Base-by-base conservation (phyloP, 345 rosid species). In the Gossypium arboreum region DNA sequence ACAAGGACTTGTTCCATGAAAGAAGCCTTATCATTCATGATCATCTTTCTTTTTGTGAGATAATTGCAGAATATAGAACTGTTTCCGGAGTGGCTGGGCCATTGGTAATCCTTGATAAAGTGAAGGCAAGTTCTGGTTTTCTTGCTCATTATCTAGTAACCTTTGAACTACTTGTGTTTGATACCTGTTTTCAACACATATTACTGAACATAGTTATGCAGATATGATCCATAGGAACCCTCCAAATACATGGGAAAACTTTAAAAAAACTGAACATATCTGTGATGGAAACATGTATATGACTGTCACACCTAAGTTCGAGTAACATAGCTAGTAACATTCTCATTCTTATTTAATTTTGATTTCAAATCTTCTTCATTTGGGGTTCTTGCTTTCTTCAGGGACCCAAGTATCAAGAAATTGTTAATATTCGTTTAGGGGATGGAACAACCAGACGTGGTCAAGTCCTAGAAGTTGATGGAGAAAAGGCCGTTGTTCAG, bases 41-140 rank as follows among this genome's bases (percentile, higher is more conserved):
- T 9, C 12, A 39, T 39, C 51, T 56, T 59, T 54, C 44, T 15
- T 17, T 68, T 51, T 24, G 77, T 74, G 45, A 68, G 65, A 73
- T 70, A 69, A 12, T 52, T 54, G 81, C 89, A 94, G 98, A 94
- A 80, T 94, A 94, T 18, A 90, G 98, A 84, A 94, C 98, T 62
- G 97, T 94, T 73, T 90, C 97, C 39, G 98, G 98, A 63, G 98
- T 94, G 80, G 98, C 98, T 16, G 98, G 98, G 63, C 98, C 98
- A 77, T 83, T 94, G 63, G 98, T 94, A 72, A 94, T 94, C 64
- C 97, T 94, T 27, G 97, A 94, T 0, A 94, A 94, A 88, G 98
- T 94, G 61, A 94, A 94, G 97, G 98, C 91, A 70, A n/a, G 63
- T 74, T 50, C 8, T 48, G 10, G 59, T 74, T 51, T 55, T 71